phyloP scores from a whole-genome alignment of 352 stramenopile species.

The Globisporangium polare region DNA sequence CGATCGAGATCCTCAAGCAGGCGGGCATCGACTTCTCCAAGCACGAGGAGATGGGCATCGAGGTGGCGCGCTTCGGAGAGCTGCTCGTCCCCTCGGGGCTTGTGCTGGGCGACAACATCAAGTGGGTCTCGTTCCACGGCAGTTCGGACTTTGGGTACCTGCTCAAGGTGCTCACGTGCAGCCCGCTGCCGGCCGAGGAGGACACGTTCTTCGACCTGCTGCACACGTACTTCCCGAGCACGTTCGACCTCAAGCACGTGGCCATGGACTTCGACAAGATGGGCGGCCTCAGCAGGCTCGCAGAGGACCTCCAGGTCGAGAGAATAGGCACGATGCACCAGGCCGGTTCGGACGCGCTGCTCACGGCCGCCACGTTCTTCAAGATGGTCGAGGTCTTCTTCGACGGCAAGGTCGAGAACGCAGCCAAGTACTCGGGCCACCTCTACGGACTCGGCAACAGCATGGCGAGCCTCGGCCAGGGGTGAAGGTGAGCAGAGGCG shows the following conservation, averaged over 20 bases:
- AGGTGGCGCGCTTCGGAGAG: slow-evolving; percentile 96
- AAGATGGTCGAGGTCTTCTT: slow-evolving; percentile 90
- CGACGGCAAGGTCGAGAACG: slow-evolving; percentile 80
- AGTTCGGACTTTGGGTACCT: slow-evolving; percentile 99
- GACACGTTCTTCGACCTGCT: slow-evolving; percentile 97
- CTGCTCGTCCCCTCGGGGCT: slow-evolving; percentile 97
- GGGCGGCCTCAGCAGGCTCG: slow-evolving; percentile 95
- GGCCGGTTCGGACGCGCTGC: slow-evolving; percentile 95
- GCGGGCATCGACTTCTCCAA: slow-evolving; percentile 97
- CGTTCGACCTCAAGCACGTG: slow-evolving; percentile 99
- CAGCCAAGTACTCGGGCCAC: slow-evolving; percentile 80
- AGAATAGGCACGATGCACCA: slow-evolving; percentile 99
- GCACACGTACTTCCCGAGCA: slow-evolving; percentile 97
- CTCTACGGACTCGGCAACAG: slow-evolving; percentile 84
- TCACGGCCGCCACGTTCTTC: slow-evolving; percentile 94
- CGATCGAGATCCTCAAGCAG: slow-evolving; percentile 97
- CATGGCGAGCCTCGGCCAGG: slow-evolving; percentile 32
- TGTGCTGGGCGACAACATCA: slow-evolving; percentile 97
- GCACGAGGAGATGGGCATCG: slow-evolving; percentile 95
- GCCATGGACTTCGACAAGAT: slow-evolving; percentile 97
- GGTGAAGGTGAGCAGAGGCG: slow-evolving; percentile 23
- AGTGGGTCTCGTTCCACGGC: slow-evolving; percentile 99
- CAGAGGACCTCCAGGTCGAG: slow-evolving; percentile 95
- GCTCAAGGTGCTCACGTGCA: slow-evolving; percentile 95
- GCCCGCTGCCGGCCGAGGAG: slow-evolving; percentile 85